phyloP scores from a whole-genome alignment of 495 filamentous ascomycete genomes.

The Neurospora sp. region DNA sequence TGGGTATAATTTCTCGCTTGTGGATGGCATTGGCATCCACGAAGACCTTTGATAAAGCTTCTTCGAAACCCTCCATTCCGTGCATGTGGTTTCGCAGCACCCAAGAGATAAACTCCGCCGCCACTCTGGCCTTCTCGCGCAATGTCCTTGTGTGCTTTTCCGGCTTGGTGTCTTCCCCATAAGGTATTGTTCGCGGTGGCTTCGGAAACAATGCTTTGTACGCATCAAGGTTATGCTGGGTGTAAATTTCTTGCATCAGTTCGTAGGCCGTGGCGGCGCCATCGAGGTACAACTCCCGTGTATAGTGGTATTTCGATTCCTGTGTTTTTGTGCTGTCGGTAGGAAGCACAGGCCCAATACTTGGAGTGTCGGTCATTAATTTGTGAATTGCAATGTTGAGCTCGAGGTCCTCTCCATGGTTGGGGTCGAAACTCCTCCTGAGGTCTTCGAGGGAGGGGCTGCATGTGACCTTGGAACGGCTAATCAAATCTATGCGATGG shows the following conservation, averaged over 20 bases:
- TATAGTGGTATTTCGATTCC: background rate
- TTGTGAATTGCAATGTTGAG: constrained; percentile 14
- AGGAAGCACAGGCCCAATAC: background rate
- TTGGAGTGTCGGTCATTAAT: background rate
- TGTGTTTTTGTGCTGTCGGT: background rate
- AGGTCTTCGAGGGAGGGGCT: constrained; percentile 6
- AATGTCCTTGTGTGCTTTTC: background rate
- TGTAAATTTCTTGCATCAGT: background rate
- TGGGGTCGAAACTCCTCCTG: background rate
- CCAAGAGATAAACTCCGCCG: background rate
- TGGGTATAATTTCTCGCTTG: constrained; percentile 27
- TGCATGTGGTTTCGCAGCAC: background rate
- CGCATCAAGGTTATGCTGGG: background rate
- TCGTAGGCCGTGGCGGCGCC: background rate
- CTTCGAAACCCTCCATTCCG: background rate
- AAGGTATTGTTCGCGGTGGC: background rate
- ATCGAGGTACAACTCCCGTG: background rate
- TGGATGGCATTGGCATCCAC: constrained; percentile 27
- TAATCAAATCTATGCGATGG: background rate
- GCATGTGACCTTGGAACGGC: background rate
- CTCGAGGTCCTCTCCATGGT: background rate
- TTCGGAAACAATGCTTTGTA: background rate
- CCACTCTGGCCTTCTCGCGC: background rate
- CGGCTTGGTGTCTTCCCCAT: background rate
- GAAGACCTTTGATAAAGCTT: constrained; percentile 19